Base-by-base conservation (phyloP, 169 alveolate species). In the Plasmodium relictum region DNA sequence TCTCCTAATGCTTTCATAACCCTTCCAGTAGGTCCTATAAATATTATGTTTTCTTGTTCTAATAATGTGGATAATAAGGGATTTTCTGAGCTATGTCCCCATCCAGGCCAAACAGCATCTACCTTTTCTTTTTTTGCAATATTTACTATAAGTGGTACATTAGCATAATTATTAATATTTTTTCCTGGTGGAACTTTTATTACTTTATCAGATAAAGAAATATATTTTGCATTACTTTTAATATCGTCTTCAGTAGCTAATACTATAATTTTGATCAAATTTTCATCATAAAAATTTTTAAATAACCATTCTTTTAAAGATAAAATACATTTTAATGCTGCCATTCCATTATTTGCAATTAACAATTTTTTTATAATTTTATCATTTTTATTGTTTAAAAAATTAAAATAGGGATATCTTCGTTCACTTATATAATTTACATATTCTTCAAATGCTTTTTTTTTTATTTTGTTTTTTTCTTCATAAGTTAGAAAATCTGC, bases 71-170 rank as follows among this genome's bases (percentile, higher is more conserved):
- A 97, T 42, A 97, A 94, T 61, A 83, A 74, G 12, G 97, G 96
- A 93, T 97, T 97, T 92, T 97, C 99, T 0, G 99, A 97, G 5
- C 98, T 94, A 88, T 97, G 98, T 14, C 99, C 99, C 97, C 98
- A 97, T 7, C 99, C 99, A 6, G 99, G 99, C 97, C 98, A 98
- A 16, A 97, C 99, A 6, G 98, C 99, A 88, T 96, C 97, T 14
- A 95, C 94, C 16, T 95, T 94, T 52, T 92, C 88, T 52, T 94
- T 95, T 44, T 93, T 94, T 3, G 96, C 96, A 39, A 92, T 80
- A 42, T 92, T 86, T 1, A 92, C 93, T 3, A 92, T 92, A 48
- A 92, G 85, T 50, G 86, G 83, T 7, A 92, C 92, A 74, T 92
- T 92, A 7, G 95, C 95, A 45, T 92, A 92, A 42, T 92, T 92